These are phyloP conservation scores for Tolypocladium cylindrosporum DNA, from an alignment of 2,329 filamentous ascomycete species.

Conservation along the genomic window DNA sequence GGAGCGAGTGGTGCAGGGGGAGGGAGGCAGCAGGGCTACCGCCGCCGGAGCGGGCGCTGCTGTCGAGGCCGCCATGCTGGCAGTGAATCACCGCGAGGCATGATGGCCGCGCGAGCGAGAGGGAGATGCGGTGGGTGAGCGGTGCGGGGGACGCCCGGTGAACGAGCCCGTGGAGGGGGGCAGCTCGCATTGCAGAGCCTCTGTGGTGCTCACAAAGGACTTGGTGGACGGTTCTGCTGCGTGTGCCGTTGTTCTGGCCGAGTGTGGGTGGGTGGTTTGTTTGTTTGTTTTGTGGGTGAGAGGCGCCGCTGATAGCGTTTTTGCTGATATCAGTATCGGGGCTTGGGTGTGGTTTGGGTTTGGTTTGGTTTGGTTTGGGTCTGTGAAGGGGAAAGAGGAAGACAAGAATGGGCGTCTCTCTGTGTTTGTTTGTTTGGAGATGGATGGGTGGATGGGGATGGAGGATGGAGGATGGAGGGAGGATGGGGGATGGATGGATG, in stretches of 20 bases:
- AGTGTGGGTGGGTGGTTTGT: background rate
- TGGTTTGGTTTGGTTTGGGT: background rate
- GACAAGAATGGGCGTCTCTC: constrained; percentile 1
- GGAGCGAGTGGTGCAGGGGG: background rate
- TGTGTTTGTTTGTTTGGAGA: background rate
- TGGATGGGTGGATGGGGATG: background rate
- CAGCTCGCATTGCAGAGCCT: constrained; percentile 12
- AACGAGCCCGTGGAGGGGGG: constrained; percentile 11
- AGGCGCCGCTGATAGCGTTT: background rate
- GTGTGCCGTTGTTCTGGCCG: background rate
- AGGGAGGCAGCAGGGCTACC: no score
- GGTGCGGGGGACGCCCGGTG: constrained; percentile 6
- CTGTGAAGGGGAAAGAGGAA: background rate
- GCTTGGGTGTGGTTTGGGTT: background rate
- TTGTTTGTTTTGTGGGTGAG: background rate
- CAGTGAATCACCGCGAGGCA: constrained; percentile 7
- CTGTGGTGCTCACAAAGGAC: constrained; percentile 3
- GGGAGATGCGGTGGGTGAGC: background rate
- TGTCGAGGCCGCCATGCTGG: constrained; percentile 1
- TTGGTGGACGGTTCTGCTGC: constrained; percentile 2
- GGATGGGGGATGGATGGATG: background rate
- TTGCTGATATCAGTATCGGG: background rate
- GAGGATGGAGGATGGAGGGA: background rate
- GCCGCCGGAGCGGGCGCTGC: background rate
- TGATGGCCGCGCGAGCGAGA: constrained; percentile 1